phyloP scores from a whole-genome alignment of 2,329 filamentous ascomycete species.

The Cladosporium halotolerans region DNA sequence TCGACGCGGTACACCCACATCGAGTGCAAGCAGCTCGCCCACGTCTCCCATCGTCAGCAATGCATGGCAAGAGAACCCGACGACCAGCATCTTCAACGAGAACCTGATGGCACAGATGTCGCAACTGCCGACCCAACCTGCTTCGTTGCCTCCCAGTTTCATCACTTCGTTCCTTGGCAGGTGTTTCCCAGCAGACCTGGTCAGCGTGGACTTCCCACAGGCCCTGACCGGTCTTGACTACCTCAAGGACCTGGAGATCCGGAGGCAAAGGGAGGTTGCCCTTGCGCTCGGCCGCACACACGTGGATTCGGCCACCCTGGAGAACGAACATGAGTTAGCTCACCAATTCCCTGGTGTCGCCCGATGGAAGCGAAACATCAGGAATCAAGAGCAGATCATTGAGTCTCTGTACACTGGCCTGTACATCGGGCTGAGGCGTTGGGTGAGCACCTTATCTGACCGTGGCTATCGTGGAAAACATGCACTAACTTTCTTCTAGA shows the following conservation, averaged over 20 bases:
- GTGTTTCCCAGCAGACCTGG: conserved; percentile 51
- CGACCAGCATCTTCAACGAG: conserved; percentile 43
- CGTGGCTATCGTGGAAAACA: not conserved
- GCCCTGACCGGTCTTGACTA: conserved; percentile 61
- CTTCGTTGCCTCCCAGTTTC: conserved; percentile 56
- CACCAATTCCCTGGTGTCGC: conserved; percentile 49
- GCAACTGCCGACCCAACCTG: conserved; percentile 53
- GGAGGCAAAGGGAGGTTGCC: conserved; percentile 53
- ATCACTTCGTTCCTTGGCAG: conserved; percentile 56
- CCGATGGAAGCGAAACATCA: conserved; percentile 45
- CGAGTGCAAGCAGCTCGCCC: conserved; percentile 31
- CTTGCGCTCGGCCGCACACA: conserved; percentile 50
- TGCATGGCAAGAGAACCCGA: conserved; percentile 21
- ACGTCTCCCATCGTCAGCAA: conserved; percentile 29
- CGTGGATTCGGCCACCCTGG: conserved; percentile 43
- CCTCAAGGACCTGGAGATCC: conserved; percentile 56
- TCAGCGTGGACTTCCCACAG: conserved; percentile 58
- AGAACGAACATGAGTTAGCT: conserved; percentile 43
- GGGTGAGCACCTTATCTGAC: conserved; percentile 41
- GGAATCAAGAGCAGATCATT: conserved; percentile 44
- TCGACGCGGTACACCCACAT: conserved; percentile 26
- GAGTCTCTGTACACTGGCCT: conserved; percentile 55
- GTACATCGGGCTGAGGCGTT: conserved; percentile 56
- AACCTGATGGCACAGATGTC: conserved; percentile 52
- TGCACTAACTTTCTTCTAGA: conserved; percentile 32